Percentiles rank a stretch among this genome's conserved stretches.
Evolutionary conservation across 169 alveolate species (phyloP).

Genomic region (Cryptosporidium andersoni): DNA sequence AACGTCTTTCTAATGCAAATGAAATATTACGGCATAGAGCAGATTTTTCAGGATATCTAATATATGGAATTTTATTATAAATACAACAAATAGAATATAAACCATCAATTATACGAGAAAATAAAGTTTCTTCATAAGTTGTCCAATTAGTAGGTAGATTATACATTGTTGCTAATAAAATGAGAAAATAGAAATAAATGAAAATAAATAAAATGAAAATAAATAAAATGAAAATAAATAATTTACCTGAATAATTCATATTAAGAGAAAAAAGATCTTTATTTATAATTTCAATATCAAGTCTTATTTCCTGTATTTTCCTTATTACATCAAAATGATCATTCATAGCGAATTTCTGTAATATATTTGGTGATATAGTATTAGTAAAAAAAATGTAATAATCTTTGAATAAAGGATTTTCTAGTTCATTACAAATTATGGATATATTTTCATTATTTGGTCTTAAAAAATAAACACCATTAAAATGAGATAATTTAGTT

Average conservation of each 20-base stretch:
- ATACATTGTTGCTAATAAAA: constrained; percentile 35
- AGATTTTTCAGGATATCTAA: constrained; percentile 79
- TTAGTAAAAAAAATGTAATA: constrained; percentile 89
- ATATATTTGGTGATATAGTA: constrained; percentile 80
- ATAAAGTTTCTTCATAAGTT: constrained; percentile 47
- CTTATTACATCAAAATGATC: constrained; percentile 90
- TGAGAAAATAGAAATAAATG: neutral
- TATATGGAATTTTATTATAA: constrained; percentile 80
- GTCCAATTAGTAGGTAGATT: constrained; percentile 61
- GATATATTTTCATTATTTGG: constrained; percentile 88
- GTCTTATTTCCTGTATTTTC: constrained; percentile 88
- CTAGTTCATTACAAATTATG: constrained; percentile 83
- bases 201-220: constrained; percentile 73
- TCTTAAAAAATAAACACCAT: constrained; percentile 87
- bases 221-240: constrained; percentile 79
- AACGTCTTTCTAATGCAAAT: constrained; percentile 74
- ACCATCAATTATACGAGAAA: constrained; percentile 80
- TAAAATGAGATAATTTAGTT: constrained; percentile 87
- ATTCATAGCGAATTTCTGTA: constrained; percentile 89
- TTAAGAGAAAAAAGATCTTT: constrained; percentile 87
- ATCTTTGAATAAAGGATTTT: constrained; percentile 87
- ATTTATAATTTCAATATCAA: constrained; percentile 87
- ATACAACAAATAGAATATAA: constrained; percentile 78
- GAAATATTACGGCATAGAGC: constrained; percentile 80
- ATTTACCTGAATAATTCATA: constrained; percentile 82